These are phyloP conservation scores for Zymoseptoria pseudotritici DNA, from an alignment of 2,329 filamentous ascomycete species.

Conservation along the genomic window DNA sequence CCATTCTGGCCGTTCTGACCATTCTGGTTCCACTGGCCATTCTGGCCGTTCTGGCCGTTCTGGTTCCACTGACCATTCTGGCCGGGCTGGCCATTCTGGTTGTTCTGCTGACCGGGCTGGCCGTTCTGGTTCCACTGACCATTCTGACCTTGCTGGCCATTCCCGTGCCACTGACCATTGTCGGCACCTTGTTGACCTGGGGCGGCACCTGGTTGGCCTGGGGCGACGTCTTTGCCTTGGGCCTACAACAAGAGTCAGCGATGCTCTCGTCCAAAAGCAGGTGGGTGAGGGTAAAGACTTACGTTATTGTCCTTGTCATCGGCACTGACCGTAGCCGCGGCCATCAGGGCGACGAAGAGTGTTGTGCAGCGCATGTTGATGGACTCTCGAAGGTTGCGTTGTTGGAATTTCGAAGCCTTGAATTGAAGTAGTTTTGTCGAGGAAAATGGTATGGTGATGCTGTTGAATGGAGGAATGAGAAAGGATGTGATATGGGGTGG, in stretches of 20 bases:
- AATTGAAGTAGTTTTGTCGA: neutral
- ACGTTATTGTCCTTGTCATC: slow-evolving; percentile 7
- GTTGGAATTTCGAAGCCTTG: too few species aligned
- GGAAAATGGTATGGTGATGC: neutral
- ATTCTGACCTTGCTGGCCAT: neutral
- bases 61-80: neutral
- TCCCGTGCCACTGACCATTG: neutral
- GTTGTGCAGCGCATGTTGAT: slow-evolving; percentile 8
- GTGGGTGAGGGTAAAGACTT: slow-evolving; percentile 7
- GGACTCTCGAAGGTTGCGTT: neutral
- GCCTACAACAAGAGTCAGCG: neutral
- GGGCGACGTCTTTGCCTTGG: slow-evolving; percentile 1
- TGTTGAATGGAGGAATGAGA: neutral
- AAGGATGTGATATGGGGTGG: neutral
- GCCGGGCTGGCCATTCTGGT: neutral
- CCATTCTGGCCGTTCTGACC: neutral
- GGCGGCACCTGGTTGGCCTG: slow-evolving; percentile 3
- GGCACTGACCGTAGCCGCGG: slow-evolving; percentile 8
- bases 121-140: neutral
- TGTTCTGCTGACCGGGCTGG: neutral
- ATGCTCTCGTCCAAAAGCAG: neutral
- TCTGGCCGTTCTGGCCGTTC: neutral
- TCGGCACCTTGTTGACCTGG: neutral
- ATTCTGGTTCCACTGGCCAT: neutral
- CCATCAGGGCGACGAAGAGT: slow-evolving; percentile 7